Conservation (phyloP, 192 early-diverging fungal species). For the Backusella parvicylindrica region DNA sequence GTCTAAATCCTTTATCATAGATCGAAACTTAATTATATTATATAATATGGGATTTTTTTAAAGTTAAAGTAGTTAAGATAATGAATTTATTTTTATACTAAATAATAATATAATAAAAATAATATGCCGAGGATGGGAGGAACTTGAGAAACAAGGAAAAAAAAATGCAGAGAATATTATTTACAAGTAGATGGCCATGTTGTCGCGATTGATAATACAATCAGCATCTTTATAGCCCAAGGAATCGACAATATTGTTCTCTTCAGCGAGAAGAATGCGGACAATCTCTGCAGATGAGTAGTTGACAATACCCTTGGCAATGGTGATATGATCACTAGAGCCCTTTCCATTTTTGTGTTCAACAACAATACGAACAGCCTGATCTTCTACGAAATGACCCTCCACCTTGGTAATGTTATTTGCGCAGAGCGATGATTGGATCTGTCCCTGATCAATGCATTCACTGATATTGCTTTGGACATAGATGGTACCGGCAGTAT, state of each 20-base stretch:
- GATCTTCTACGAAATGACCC: conserved; percentile 82
- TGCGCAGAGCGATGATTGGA: conserved; percentile 74
- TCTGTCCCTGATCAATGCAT: conserved; percentile 68
- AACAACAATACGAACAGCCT: conserved; percentile 78
- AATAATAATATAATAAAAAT: not conserved
- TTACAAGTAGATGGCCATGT: conserved; percentile 67
- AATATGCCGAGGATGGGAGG: not conserved
- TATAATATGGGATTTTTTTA: not conserved
- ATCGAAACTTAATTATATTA: not conserved
- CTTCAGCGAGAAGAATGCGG: conserved; percentile 82
- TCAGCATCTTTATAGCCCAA: conserved; percentile 92
- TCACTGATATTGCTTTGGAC: conserved; percentile 83
- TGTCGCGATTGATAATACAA: conserved; percentile 85
- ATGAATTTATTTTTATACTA: not conserved
- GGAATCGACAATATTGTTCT: conserved; percentile 71
- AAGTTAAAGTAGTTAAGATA: not conserved
- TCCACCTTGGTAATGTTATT: conserved; percentile 79
- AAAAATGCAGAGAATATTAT: not conserved
- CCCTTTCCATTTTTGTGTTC: conserved; percentile 40
- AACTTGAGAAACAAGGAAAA: conserved; percentile 5
- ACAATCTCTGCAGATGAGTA: conserved; percentile 83
- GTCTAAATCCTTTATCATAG: not conserved
- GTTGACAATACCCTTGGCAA: conserved; percentile 90
- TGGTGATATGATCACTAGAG: conserved; percentile 51
- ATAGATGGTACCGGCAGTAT: conserved; percentile 77